These are phyloP conservation scores for Plenodomus lindquistii DNA, from an alignment of 2,329 filamentous ascomycete genomes.

Conservation along the genomic window DNA sequence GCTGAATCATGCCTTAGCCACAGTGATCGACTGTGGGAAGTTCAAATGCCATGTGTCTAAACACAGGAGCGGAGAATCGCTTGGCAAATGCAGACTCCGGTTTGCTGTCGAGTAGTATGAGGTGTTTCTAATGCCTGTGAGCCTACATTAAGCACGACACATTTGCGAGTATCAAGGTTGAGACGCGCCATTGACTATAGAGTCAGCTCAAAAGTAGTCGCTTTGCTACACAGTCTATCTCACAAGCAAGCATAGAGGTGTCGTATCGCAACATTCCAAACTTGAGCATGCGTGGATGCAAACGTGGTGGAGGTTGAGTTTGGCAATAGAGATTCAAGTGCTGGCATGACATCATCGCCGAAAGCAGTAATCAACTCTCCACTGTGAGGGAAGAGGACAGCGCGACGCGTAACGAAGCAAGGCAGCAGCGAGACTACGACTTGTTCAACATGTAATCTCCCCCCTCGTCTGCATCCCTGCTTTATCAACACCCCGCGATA, in stretches of 20 bases:
- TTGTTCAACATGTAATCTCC: neutral
- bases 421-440: conserved; percentile 25
- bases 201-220: too few species aligned
- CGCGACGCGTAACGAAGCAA: conserved; percentile 14
- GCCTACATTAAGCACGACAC: too few species aligned
- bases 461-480: too few species aligned
- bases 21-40: neutral
- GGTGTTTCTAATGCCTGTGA: too few species aligned
- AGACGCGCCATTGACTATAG: too few species aligned
- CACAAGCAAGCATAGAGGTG: too few species aligned
- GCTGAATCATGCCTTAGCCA: conserved; percentile 7
- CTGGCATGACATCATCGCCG: conserved; percentile 32
- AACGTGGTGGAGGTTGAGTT: neutral
- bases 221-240: too few species aligned
- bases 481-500: too few species aligned
- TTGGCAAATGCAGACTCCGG: too few species aligned
- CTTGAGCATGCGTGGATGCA: neutral
- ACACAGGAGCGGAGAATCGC: too few species aligned
- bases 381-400: conserved; percentile 18
- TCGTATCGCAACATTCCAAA: neutral
- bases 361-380: conserved; percentile 23
- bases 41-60: conserved; percentile 1
- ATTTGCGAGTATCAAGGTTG: too few species aligned
- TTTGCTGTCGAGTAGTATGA: too few species aligned
- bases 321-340: conserved; percentile 14